Percentiles rank a stretch among this genome's conserved stretches.
Conservation (phyloP, 2,329 filamentous ascomycete species). For the Ophiocordyceps camponoti-saundersi region DNA sequence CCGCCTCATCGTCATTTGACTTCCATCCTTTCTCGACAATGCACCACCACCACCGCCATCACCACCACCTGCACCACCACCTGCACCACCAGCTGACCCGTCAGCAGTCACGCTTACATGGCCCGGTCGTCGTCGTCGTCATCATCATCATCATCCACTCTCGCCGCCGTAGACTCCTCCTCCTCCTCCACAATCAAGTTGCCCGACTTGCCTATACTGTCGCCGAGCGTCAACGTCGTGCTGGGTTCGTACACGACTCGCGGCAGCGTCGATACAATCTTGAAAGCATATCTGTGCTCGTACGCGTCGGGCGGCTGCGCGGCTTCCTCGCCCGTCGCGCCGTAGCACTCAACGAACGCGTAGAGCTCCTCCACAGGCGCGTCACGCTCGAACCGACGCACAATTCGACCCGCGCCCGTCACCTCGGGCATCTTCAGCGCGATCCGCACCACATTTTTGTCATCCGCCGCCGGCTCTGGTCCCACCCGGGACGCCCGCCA, state of each 20-base stretch:
- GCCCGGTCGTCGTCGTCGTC: slow-evolving; percentile 3
- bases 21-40: no score
- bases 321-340: slow-evolving; percentile 42
- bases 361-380: slow-evolving; percentile 76
- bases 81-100: neutral
- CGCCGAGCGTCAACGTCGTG: slow-evolving; percentile 45
- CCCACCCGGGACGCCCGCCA: slow-evolving; percentile 59
- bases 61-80: neutral
- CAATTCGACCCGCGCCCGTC: slow-evolving; percentile 51
- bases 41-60: no score
- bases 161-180: slow-evolving; percentile 32
- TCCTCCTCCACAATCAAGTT: slow-evolving; percentile 85
- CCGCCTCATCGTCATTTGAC: neutral
- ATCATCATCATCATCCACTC: slow-evolving; percentile 17
- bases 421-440: slow-evolving; percentile 45
- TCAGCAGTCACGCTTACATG: neutral
- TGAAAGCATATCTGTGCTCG: slow-evolving; percentile 70
- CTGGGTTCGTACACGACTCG: slow-evolving; percentile 62
- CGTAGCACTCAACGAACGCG: slow-evolving; percentile 87
- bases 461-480: slow-evolving; percentile 45
- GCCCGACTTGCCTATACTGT: slow-evolving; percentile 64
- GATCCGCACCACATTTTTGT: slow-evolving; percentile 56
- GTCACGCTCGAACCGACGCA: slow-evolving; percentile 55
- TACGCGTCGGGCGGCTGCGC: slow-evolving; percentile 33
- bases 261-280: slow-evolving; percentile 72